Evolutionary conservation across 371 early-diverging fungal species (phyloP), one percentile per base, ranked within the genome.

Genomic region (Mortierella sp.): DNA sequence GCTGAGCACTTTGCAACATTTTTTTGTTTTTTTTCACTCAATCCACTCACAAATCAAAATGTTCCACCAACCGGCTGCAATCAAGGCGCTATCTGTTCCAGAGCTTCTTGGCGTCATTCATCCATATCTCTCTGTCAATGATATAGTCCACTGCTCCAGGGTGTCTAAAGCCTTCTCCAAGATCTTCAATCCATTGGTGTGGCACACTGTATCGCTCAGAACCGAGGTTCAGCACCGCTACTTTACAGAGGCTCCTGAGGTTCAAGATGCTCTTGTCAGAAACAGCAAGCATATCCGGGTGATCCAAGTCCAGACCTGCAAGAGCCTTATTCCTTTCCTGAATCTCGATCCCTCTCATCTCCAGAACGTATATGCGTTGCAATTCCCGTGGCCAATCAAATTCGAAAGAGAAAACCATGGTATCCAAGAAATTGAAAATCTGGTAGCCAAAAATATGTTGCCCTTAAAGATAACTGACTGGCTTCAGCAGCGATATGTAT

Each of bases 201-300:
- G 70, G 70, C 58, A 64, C 8, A 58, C 40, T 12, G n/a, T 70
- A 10, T 29, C 64, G 10, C 45, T 58, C 53, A 49, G 47, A 64
- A 70, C 70, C 13, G 28, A 28, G 31, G n/a, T 6, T 15, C 53
- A 68, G 70, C 42, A 68, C 19, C 42, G 22, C 23, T 26, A 19
- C 29, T 61, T 68, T 22, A 68, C 68, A 37, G 51, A 60, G 53
- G 29, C 22, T 10, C 61, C 61, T 9, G 61, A 61, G 37, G 54
- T 68, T 9, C 61, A 60, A 34, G 51, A 26, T 28, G 68, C 60
- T 32, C 47, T 67, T 23, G 19, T 23, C 40, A 58, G 60, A 0
- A 51, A 67, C 26, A 28, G 34, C 6, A 15, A 2, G 32, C 49
- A 60, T 29, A 34, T 67, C 60, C 47, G 53, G 37, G 59, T 59